Evolutionary conservation across 2,329 filamentous ascomycete species (phyloP), one percentile per base, ranked within the genome.

Genomic region (Zasmidium angulare): DNA sequence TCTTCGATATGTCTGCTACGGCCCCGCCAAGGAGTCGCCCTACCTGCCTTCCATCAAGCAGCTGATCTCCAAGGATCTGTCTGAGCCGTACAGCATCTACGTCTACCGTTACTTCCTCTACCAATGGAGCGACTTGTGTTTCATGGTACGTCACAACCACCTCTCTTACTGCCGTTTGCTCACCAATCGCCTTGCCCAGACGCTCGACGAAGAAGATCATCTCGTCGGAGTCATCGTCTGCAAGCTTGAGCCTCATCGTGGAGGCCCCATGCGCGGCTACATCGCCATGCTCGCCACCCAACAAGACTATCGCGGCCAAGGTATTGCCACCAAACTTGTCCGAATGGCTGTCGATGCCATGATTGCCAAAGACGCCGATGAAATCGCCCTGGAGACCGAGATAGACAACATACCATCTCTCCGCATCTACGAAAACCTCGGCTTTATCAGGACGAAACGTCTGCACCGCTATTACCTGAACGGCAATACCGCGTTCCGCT

Each of bases 71-170:
- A 96, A 93, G 71, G 95, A 98, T 73, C 83, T 99, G 52, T 98
- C 93, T 68, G 95, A 99, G 76, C 95, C 95, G 1, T 99, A 99
- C 76, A 98, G 93, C 77, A 98, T 99, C 74, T 99, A 99, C 79
- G 95, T 99, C 59, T 99, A 98, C 76, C 87, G 95, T 29, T 99
- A 99, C 75, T 99, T 99, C 70, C 81, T 99, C 19, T 96, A 96
- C 73, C 92, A 98, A 83, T 99, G 95, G 95, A 90, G 90, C 3
- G 89, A 98, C 72, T 80, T 99, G n/a, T 99, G 95, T 77, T 98
- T 91, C 77, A 90, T 98, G 87, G 92, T 93, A 78, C 43, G 68
- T 55, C 20, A n/a, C 17, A 21, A 12, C 21, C 20, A 24, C 46
- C 10, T 29, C 23, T 21, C 23, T 51, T 29, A 21, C 26, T 19